These are phyloP conservation scores for Salix brachista DNA, from an alignment of 345 rosid species.

Conservation along the genomic window DNA sequence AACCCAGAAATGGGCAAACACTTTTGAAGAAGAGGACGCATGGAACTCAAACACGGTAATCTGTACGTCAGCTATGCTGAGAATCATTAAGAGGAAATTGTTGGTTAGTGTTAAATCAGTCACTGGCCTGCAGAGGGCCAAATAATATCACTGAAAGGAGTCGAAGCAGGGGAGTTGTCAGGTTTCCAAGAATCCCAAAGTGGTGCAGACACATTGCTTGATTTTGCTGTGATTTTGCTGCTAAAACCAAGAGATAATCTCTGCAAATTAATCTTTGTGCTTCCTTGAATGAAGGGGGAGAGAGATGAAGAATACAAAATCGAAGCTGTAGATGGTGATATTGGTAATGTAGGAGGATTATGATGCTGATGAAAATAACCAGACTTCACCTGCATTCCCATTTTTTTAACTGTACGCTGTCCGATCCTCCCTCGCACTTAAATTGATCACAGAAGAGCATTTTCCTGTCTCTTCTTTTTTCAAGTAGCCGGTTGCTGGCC, in stretches of 20 bases:
- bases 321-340: not conserved
- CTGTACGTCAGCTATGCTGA: no score
- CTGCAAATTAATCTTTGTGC: not conserved
- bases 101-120: no score
- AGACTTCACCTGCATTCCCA: not conserved
- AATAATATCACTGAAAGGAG: constrained; percentile 65
- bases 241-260: not conserved
- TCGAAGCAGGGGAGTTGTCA: constrained; percentile 36
- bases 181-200: constrained; percentile 79
- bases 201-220: constrained; percentile 36
- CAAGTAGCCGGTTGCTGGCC: not conserved
- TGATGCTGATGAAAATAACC: not conserved
- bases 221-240: not conserved
- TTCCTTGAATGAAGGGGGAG: not conserved
- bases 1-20: no score
- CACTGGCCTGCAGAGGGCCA: constrained; percentile 93
- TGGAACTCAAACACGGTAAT: no score
- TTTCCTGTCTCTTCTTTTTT: not conserved
- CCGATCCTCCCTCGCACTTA: no score
- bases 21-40: no score
- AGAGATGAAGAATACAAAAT: not conserved
- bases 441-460: no score
- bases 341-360: not conserved
- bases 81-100: no score
- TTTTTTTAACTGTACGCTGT: not conserved